Evolutionary conservation across 371 early-diverging fungal genomes (phyloP).

Genomic region (Circinella minor): DNA sequence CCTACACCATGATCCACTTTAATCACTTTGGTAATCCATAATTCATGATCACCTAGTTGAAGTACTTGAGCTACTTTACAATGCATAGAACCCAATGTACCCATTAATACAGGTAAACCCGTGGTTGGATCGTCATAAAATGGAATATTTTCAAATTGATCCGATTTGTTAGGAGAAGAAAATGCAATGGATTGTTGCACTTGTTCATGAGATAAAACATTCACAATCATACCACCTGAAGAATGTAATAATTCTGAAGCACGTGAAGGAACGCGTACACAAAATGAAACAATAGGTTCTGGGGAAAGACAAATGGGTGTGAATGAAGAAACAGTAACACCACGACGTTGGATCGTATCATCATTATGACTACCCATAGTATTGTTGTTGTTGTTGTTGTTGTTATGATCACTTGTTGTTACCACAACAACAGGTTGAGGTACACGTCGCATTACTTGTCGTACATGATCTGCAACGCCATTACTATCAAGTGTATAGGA

Average conservation of each 20-base stretch:
- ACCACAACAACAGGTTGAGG: slow-evolving; percentile 70
- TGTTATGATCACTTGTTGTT: slow-evolving; percentile 40
- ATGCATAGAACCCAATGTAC: slow-evolving; percentile 68
- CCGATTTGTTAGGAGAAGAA: slow-evolving; percentile 60
- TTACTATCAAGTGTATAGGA: slow-evolving; percentile 1
- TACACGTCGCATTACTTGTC: slow-evolving; percentile 66
- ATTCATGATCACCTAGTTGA: slow-evolving; percentile 69
- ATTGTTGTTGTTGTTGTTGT: slow-evolving; percentile 3
- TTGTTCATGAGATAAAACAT: slow-evolving; percentile 64
- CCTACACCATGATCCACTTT: slow-evolving; percentile 66
- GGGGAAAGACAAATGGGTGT: slow-evolving; percentile 73
- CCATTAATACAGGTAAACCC: slow-evolving; percentile 61
- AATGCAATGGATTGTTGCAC: slow-evolving; percentile 66
- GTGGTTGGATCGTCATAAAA: slow-evolving; percentile 58
- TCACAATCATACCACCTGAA: slow-evolving; percentile 65
- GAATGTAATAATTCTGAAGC: slow-evolving; percentile 61
- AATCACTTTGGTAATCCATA: slow-evolving; percentile 67
- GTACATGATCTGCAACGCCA: slow-evolving; percentile 49
- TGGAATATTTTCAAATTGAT: slow-evolving; percentile 61
- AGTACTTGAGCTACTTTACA: slow-evolving; percentile 56
- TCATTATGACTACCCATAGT: slow-evolving; percentile 11
- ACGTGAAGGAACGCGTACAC: slow-evolving; percentile 67
- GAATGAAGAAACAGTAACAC: slow-evolving; percentile 74
- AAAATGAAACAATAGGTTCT: slow-evolving; percentile 67
- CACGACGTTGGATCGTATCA: slow-evolving; percentile 51